phyloP scores from a whole-genome alignment of 108 stramenopile species.

The Cyclotella cryptica region DNA sequence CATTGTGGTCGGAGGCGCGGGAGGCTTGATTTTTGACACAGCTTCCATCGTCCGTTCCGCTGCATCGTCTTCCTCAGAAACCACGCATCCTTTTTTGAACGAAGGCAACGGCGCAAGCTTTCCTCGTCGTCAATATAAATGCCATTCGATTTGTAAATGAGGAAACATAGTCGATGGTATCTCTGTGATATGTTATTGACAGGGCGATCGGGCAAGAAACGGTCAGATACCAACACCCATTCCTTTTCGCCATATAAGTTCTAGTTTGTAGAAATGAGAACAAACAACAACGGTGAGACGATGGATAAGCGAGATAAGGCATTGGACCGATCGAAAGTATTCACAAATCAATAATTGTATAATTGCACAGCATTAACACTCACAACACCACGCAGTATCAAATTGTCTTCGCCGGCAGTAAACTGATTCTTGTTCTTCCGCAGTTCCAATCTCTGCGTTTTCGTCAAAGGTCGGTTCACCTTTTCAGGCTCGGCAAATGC shows the following conservation, averaged over 20 bases:
- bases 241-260: constrained; percentile 90
- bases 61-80: constrained; percentile 45
- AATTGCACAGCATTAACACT: constrained; percentile 4
- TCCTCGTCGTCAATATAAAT: constrained; percentile 70
- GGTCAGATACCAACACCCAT: constrained; percentile 86
- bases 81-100: constrained; percentile 48
- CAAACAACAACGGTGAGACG: neutral
- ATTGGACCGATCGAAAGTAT: neutral
- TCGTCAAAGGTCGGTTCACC: constrained; percentile 57
- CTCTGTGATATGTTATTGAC: constrained; percentile 82
- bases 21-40: constrained; percentile 54
- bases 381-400: constrained; percentile 61
- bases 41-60: constrained; percentile 30
- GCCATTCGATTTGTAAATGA: constrained; percentile 81
- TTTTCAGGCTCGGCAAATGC: constrained; percentile 63
- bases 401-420: constrained; percentile 84
- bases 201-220: constrained; percentile 82
- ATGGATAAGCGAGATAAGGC: neutral
- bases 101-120: constrained; percentile 69
- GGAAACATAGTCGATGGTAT: constrained; percentile 82
- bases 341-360: neutral
- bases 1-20: constrained; percentile 76
- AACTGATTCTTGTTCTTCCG: constrained; percentile 74
- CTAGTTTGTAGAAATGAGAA: constrained; percentile 14
- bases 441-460: constrained; percentile 58